Percentiles rank a stretch among this genome's conserved stretches.
These are phyloP conservation scores for Sporothrix brasiliensis DNA, from an alignment of 2,329 filamentous ascomycete genomes.

Conservation along the genomic window DNA sequence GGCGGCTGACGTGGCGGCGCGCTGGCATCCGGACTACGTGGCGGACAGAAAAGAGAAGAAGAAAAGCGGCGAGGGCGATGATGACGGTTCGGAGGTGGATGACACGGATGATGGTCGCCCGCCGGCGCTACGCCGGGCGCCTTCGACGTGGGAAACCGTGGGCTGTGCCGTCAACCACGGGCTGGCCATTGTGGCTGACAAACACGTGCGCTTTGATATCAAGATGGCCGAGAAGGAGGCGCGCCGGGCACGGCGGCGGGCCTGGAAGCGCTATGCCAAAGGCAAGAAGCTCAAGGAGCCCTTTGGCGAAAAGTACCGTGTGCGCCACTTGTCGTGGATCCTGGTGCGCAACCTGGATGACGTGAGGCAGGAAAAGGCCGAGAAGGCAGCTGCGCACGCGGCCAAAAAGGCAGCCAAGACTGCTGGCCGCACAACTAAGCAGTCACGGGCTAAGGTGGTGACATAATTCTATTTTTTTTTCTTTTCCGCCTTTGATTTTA, in stretches of 20 bases:
- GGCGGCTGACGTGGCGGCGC: not conserved
- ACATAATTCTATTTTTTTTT: not conserved
- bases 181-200: conserved; percentile 39
- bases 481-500: not conserved
- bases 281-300: conserved; percentile 37
- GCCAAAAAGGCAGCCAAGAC: conserved; percentile 26
- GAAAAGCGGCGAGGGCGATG: not conserved
- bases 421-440: not conserved
- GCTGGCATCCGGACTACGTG: conserved; percentile 8
- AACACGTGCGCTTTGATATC: conserved; percentile 39
- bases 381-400: conserved; percentile 9
- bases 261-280: conserved; percentile 39
- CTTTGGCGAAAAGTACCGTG: conserved; percentile 29
- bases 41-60: not conserved
- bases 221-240: conserved; percentile 35
- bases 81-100: not conserved
- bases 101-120: not conserved
- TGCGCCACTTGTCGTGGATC: conserved; percentile 31
- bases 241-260: conserved; percentile 36
- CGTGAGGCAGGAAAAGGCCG: conserved; percentile 27
- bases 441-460: not conserved
- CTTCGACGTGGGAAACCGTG: conserved; percentile 4
- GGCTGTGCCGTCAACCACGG: conserved; percentile 21
- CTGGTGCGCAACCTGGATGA: conserved; percentile 32
- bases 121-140: not conserved